phyloP scores from a whole-genome alignment of 345 rosid species.

The Excoecaria agallocha region DNA sequence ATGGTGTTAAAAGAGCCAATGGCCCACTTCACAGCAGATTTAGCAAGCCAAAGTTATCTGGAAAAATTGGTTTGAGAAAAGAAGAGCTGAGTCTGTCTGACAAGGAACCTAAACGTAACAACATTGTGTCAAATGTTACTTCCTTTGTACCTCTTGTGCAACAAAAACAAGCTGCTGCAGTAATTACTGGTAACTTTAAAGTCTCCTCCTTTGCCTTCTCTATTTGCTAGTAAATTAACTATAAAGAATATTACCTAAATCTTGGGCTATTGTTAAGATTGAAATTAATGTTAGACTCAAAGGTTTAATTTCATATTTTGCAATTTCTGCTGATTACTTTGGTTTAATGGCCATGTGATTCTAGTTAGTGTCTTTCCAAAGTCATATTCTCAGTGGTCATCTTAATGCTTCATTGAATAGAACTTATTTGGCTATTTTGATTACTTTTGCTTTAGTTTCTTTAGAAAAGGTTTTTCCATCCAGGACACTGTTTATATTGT shows the following conservation, averaged over 20 bases:
- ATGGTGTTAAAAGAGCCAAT: slow-evolving; percentile 33
- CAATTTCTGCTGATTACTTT: neutral
- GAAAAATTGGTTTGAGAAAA: slow-evolving; percentile 42
- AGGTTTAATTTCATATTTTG: neutral
- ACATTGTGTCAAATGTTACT: slow-evolving; percentile 69
- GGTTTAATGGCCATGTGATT: neutral
- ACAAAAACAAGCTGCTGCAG: slow-evolving; percentile 63
- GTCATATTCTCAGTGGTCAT: neutral
- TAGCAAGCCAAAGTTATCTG: slow-evolving; percentile 59
- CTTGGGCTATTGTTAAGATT: neutral
- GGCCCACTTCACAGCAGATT: slow-evolving; percentile 48
- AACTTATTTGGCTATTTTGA: neutral
- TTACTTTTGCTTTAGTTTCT: neutral
- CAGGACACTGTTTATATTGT: neutral
- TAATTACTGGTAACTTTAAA: slow-evolving; percentile 50
- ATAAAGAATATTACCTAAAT: neutral
- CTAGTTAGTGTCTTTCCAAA: neutral
- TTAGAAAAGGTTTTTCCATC: neutral
- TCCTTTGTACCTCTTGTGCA: slow-evolving; percentile 85
- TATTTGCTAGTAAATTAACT: neutral
- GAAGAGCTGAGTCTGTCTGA: slow-evolving; percentile 39
- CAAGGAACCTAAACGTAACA: slow-evolving; percentile 55
- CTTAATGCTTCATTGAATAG: slow-evolving; percentile 1
- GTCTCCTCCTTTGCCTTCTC: neutral
- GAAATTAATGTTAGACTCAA: slow-evolving; percentile 3